Conservation (phyloP, 2,329 filamentous ascomycete genomes). For the Tolypocladium endophyticum region DNA sequence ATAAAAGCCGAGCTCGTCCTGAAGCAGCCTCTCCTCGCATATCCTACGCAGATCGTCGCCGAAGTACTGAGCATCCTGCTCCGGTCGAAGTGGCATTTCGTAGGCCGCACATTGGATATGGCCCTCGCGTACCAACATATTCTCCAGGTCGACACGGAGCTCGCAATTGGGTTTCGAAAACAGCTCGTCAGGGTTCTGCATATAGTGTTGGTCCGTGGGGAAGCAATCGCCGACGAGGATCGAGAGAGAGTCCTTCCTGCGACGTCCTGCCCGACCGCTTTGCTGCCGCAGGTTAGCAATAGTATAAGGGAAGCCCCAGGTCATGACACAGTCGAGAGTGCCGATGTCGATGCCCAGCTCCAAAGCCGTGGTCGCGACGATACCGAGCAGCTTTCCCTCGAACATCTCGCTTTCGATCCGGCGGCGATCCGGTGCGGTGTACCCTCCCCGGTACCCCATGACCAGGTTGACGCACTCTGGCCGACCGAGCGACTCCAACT, state of each 20-base stretch:
- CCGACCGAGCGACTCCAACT: conserved; percentile 63
- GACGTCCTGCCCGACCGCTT: conserved; percentile 80
- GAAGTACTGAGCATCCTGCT: conserved; percentile 69
- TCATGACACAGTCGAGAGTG: conserved; percentile 84
- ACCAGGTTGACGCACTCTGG: conserved; percentile 68
- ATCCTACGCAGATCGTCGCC: conserved; percentile 61
- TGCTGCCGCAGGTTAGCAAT: conserved; percentile 93
- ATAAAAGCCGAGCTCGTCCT: conserved; percentile 71
- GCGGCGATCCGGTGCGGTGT: conserved; percentile 82
- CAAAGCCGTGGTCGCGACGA: conserved; percentile 85
- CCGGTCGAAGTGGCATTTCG: conserved; percentile 83
- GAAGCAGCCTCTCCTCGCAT: conserved; percentile 61
- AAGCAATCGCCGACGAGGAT: conserved; percentile 84
- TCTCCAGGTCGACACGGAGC: conserved; percentile 83
- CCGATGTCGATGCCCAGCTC: conserved; percentile 95
- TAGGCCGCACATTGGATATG: conserved; percentile 93
- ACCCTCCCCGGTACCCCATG: conserved; percentile 93
- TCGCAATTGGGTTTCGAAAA: conserved; percentile 86
- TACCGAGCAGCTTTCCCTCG: conserved; percentile 82
- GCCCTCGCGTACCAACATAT: conserved; percentile 83
- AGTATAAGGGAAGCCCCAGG: conserved; percentile 88
- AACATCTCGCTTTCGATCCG: conserved; percentile 95
- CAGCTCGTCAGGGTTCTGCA: conserved; percentile 90
- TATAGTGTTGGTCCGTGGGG: conserved; percentile 89
- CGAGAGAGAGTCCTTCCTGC: conserved; percentile 88